Evolutionary conservation across 139 green algal species (phyloP), one percentile per base, ranked within the genome.

Genomic region (Spirogloea muscicola): DNA sequence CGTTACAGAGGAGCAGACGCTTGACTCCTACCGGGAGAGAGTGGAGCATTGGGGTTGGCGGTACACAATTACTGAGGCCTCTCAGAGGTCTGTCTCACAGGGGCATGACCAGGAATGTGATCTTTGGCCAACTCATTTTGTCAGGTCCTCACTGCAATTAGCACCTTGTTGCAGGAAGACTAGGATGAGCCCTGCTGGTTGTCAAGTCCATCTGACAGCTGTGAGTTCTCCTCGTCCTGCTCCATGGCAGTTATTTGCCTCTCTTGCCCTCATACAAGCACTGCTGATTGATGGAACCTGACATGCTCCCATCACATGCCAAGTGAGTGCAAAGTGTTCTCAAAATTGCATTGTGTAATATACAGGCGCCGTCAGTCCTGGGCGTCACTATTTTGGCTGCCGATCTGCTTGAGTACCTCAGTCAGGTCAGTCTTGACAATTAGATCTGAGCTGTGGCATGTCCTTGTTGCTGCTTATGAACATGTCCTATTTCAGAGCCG

Each of bases 391-490:
- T 74, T 33, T 44, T 27, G 55, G 3, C 46, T 25, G 41, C 41
- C 31, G 61, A 79, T 40, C 65, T 79, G 6, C 5, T 25, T 3
- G 48, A 79, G 66, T 79, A 79, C 66, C 49, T 79, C 25, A 42
- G 46, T 13, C 72, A 81, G 64, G 64, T 73, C 39, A 25, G 18
- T 55, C 44, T 16, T 16, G 18, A 55, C 44, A 55, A 18, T 18
- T 55, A 16, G 44, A 55, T 16, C 16, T 16, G 18, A 25, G 44
- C 16, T 41, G 64, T n/a, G 18, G 6, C 9, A 69, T 16, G 7
- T 69, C 33, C 31, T 59, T 59, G 41, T 44, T 29, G n/a, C 9
- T 16, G 52, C n/a, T 16, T 25, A 16, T 16, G 16, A 18, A 55
- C 16, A 55, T n/a, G n/a, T n/a, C n/a, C n/a, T n/a, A n/a, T n/a